Evolutionary conservation across 2,329 filamentous ascomycete species (phyloP).

Genomic region (Nemania sp.): DNA sequence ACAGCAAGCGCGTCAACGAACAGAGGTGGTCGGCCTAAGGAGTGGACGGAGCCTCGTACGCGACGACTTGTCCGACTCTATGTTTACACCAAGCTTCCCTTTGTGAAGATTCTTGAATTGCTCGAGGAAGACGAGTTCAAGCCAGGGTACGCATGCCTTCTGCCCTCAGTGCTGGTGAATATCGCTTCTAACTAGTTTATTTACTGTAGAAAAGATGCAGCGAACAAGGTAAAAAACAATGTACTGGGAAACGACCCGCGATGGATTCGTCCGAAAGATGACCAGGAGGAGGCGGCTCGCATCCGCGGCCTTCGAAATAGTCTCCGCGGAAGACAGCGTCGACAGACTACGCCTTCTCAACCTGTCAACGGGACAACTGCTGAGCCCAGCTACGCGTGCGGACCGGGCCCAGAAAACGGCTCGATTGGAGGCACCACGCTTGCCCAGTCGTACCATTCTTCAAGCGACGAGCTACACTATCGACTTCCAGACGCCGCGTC

Average conservation of each 20-base stretch:
- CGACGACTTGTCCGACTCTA: constrained; percentile 60
- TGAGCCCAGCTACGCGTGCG: constrained; percentile 21
- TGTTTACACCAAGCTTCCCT: constrained; percentile 57
- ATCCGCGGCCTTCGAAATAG: constrained; percentile 45
- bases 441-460: constrained; percentile 31
- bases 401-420: constrained; percentile 19
- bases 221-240: constrained; percentile 59
- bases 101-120: constrained; percentile 51
- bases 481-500: neutral
- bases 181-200: constrained; percentile 12
- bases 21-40: constrained; percentile 54
- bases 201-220: constrained; percentile 55
- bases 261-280: constrained; percentile 57
- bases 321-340: constrained; percentile 37
- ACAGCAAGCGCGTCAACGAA: constrained; percentile 36
- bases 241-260: constrained; percentile 62
- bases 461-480: constrained; percentile 25
- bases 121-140: constrained; percentile 51
- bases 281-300: constrained; percentile 55
- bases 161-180: constrained; percentile 3
- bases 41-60: constrained; percentile 58
- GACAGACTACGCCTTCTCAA: constrained; percentile 35
- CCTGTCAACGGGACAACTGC: constrained; percentile 21
- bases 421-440: constrained; percentile 32
- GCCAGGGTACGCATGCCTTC: constrained; percentile 47